Evolutionary conservation across 306 rosid genomes (phyloP).

Genomic region (Carpinus viminea): DNA sequence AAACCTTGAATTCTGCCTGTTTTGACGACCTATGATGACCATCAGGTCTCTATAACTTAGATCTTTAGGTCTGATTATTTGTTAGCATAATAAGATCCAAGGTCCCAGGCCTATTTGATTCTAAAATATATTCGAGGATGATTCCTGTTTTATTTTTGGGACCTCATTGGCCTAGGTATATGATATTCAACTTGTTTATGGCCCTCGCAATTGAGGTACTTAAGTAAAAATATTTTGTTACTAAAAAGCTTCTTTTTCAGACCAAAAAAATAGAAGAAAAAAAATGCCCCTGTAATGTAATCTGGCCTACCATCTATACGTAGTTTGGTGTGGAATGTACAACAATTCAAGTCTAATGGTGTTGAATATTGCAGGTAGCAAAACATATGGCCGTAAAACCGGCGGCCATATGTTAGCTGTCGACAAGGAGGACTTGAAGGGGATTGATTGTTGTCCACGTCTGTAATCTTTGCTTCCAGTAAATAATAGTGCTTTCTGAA

Average conservation of each 20-base stretch:
- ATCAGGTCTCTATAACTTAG: background rate
- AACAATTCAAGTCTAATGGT: constrained; percentile 11
- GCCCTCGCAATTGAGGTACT: background rate
- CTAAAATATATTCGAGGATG: background rate
- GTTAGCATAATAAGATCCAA: background rate
- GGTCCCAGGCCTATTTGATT: background rate
- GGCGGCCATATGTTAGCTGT: constrained; percentile 41
- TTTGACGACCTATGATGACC: background rate
- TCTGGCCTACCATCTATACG: background rate
- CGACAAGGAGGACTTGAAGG: too few relatives aligned
- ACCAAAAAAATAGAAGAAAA: background rate
- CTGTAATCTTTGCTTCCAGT: too few relatives aligned
- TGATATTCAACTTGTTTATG: background rate
- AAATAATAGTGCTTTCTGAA: too few relatives aligned
- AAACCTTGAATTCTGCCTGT: background rate
- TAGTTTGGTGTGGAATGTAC: constrained; percentile 1
- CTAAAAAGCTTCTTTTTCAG: background rate
- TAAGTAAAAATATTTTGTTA: background rate
- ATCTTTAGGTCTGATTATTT: background rate
- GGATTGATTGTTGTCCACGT: too few relatives aligned
- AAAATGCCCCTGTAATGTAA: background rate
- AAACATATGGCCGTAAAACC: constrained; percentile 68
- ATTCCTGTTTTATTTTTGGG: too few relatives aligned
- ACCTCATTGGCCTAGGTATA: background rate
- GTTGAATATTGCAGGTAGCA: constrained; percentile 32